Evolutionary conservation across 495 filamentous ascomycete genomes (phyloP).

Genomic region (Lophiotrema nucula): DNA sequence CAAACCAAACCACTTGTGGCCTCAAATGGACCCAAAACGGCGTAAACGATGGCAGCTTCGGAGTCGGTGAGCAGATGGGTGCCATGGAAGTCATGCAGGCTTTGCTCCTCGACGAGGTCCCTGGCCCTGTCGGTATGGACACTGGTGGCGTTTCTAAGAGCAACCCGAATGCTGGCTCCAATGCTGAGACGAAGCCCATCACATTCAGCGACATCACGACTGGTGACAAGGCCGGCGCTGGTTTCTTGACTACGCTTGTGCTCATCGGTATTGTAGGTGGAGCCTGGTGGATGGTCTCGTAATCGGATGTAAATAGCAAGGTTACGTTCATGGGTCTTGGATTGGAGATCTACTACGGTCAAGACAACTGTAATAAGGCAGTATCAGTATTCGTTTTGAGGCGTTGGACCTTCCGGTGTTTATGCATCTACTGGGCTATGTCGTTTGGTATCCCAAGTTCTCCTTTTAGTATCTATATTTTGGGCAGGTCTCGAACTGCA

Average conservation of each 20-base stretch:
- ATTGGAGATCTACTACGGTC: no score
- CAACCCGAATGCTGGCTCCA: conserved; percentile 39
- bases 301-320: no score
- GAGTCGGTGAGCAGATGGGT: conserved; percentile 60
- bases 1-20: conserved; percentile 51
- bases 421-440: no score
- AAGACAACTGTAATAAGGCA: no score
- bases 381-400: no score
- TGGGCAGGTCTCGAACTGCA: no score
- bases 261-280: conserved; percentile 38
- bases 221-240: conserved; percentile 44
- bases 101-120: conserved; percentile 48
- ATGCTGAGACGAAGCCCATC: conserved; percentile 23
- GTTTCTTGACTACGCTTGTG: conserved; percentile 40
- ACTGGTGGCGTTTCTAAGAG: conserved; percentile 42
- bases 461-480: no score
- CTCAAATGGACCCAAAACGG: conserved; percentile 50
- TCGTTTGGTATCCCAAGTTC: no score
- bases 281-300: conserved; percentile 42
- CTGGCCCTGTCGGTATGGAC: conserved; percentile 39
- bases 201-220: conserved; percentile 35
- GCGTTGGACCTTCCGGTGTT: no score
- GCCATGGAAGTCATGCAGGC: conserved; percentile 58
- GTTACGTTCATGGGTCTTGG: no score
- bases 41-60: conserved; percentile 49